Conservation (phyloP, 345 rosid species). For the Erodium maritimum region DNA sequence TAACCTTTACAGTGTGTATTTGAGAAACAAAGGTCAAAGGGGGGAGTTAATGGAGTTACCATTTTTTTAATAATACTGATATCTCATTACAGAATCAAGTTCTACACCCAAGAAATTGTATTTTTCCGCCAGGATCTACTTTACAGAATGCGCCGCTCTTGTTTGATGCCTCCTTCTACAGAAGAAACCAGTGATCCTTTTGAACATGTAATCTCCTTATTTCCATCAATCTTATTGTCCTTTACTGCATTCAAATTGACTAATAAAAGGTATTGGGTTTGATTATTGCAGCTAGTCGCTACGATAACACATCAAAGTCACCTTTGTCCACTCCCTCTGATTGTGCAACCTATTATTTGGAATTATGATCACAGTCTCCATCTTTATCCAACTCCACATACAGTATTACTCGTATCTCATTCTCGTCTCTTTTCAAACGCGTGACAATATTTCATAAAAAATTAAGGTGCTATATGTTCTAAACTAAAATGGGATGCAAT, state of each 20-base stretch:
- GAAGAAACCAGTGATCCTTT: conserved; percentile 82
- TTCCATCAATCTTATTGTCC: not conserved
- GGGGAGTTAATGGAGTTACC: too few relatives aligned
- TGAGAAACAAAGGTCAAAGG: too few relatives aligned
- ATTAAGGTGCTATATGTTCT: too few relatives aligned
- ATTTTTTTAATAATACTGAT: too few relatives aligned
- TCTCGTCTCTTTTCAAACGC: not conserved
- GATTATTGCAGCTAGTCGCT: conserved; percentile 71
- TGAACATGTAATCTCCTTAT: conserved; percentile 48
- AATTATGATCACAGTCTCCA: conserved; percentile 86
- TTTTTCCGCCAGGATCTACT: conserved; percentile 82
- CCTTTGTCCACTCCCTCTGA: conserved; percentile 85
- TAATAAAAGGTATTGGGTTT: conserved; percentile 5
- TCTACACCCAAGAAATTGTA: conserved; percentile 82
- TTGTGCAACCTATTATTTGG: conserved; percentile 88
- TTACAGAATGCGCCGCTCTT: conserved; percentile 82
- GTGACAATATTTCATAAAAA: too few relatives aligned
- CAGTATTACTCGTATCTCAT: conserved; percentile 33
- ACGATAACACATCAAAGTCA: conserved; percentile 96
- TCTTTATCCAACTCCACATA: conserved; percentile 82
- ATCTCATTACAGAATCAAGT: conserved; percentile 55
- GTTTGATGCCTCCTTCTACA: conserved; percentile 70
- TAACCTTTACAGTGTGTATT: too few relatives aligned
- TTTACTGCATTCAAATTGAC: conserved; percentile 4
- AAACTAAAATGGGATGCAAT: too few relatives aligned